Evolutionary conservation across 108 stramenopile genomes (phyloP), one percentile per base, ranked within the genome.

Genomic region (Parietichytrium sp.): DNA sequence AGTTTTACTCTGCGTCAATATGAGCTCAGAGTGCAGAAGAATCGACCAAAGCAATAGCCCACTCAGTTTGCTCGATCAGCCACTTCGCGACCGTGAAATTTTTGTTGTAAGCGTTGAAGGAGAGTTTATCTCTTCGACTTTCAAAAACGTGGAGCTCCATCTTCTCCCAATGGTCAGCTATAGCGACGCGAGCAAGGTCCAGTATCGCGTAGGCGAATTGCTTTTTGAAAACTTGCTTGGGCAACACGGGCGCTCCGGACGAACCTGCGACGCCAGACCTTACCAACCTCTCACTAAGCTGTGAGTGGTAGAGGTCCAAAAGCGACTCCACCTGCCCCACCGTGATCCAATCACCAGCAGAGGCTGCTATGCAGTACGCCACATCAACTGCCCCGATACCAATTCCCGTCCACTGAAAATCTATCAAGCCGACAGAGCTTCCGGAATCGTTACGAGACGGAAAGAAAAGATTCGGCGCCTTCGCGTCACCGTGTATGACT

Each of bases 371-470:
- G 61, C 84, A 86, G 54, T 93, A 91, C 13, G 92, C 92, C 47
- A 93, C 82, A 79, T 93, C 92, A 15, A 90, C 91, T 18, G 92
- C 92, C n/a, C 91, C 92, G 13, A 93, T 81, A 15, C 92, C 92
- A 79, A 88, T 88, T 3, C 92, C 92, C 52, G 52, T 53, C 90
- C 90, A 93, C 86, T 93, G 92, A 81, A 91, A 93, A 78, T 93
- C 92, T 42, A 93, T 88, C 8, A 93, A 54, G 16, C 90, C 91
- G 12, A 93, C 91, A n/a, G n/a, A n/a, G n/a, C n/a, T n/a, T n/a
- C n/a, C n/a, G 47, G 90, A 85, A 16, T 88, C 33, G 61, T 55
- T 26, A 0, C 87, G 23, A n/a, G 33, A 33, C 15, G 36, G 84
- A 51, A 93, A 89, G 79, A 93, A 85, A 30, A 93, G 55, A 49